phyloP scores from a whole-genome alignment of 2,329 filamentous ascomycete species.

The Botrytis elliptica region DNA sequence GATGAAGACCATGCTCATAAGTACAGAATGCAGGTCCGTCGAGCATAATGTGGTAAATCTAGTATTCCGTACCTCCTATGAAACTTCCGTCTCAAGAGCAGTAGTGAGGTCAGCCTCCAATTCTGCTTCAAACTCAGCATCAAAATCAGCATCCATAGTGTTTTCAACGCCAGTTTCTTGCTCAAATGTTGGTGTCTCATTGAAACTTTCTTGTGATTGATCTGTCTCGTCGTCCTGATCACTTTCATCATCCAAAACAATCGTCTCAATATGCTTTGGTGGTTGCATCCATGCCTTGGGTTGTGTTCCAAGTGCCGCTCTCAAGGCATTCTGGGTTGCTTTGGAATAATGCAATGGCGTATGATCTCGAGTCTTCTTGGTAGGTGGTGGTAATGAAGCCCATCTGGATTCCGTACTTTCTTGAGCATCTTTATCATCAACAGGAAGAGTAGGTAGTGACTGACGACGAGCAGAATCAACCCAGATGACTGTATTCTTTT shows the following conservation, averaged over 20 bases:
- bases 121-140: constrained; percentile 1
- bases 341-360: not conserved
- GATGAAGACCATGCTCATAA: not conserved
- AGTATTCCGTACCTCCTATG: not conserved
- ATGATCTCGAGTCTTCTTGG: not conserved
- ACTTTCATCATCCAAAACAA: constrained; percentile 13
- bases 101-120: constrained; percentile 10
- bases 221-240: not conserved
- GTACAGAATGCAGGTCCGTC: not conserved
- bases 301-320: not conserved
- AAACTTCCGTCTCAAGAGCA: not conserved
- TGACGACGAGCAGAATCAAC: not conserved
- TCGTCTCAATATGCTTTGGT: not conserved
- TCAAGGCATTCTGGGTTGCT: constrained; percentile 1
- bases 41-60: not conserved
- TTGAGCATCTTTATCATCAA: not conserved
- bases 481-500: not conserved
- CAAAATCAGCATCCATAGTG: not conserved
- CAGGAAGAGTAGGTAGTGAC: not conserved
- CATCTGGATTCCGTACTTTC: not conserved
- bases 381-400: constrained; percentile 11
- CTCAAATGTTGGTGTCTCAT: not conserved
- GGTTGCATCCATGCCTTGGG: constrained; percentile 8
- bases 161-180: not conserved
- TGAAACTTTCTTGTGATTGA: constrained; percentile 4